A percentile compares a stretch with the other conserved stretches of the same genome.
Conservation (phyloP, 1,284 basidiomycete genomes). For the Naganishia sp. region DNA sequence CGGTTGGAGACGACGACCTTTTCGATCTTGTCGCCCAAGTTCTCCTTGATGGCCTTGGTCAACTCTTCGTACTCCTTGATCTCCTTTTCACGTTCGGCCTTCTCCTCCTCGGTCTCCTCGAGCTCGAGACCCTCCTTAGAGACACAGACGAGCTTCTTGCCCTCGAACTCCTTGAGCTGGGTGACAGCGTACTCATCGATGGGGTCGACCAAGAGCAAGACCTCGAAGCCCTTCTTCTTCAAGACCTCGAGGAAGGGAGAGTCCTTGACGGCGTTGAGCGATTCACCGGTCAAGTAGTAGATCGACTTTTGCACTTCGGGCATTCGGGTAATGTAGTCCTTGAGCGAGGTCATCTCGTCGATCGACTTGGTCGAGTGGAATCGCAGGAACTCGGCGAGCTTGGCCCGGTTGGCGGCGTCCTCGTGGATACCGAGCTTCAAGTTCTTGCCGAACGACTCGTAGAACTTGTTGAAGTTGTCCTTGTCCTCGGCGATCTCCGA, state of each 20-base stretch:
- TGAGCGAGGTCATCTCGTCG: constrained; percentile 92
- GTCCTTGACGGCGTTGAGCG: constrained; percentile 83
- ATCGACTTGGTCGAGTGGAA: constrained; percentile 95
- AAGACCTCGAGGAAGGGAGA: constrained; percentile 99
- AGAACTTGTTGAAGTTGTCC: constrained; percentile 98
- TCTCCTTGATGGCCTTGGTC: constrained; percentile 95
- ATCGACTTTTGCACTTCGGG: constrained; percentile 98
- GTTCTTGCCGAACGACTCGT: constrained; percentile 91
- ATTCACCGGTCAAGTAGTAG: constrained; percentile 99
- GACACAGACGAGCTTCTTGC: constrained; percentile 96
- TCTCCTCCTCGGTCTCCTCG: constrained; percentile 98
- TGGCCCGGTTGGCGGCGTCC: constrained; percentile 97
- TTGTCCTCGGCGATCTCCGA: constrained; percentile 98
- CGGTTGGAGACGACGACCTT: constrained; percentile 99
- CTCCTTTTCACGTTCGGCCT: constrained; percentile 84
- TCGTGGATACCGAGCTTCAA: constrained; percentile 99
- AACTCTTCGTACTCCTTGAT: constrained; percentile 81
- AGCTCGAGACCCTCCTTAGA: constrained; percentile 99
- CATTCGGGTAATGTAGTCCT: constrained; percentile 99
- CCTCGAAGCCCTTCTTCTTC: constrained; percentile 99
- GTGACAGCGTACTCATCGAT: constrained; percentile 98
- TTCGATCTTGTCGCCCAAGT: constrained; percentile 98
- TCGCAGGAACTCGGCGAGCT: constrained; percentile 98
- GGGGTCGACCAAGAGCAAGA: constrained; percentile 95
- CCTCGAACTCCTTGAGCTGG: constrained; percentile 98